Evolutionary conservation across 164 flowering plant genomes (phyloP).

Genomic region (Magnolia changhungtana): DNA sequence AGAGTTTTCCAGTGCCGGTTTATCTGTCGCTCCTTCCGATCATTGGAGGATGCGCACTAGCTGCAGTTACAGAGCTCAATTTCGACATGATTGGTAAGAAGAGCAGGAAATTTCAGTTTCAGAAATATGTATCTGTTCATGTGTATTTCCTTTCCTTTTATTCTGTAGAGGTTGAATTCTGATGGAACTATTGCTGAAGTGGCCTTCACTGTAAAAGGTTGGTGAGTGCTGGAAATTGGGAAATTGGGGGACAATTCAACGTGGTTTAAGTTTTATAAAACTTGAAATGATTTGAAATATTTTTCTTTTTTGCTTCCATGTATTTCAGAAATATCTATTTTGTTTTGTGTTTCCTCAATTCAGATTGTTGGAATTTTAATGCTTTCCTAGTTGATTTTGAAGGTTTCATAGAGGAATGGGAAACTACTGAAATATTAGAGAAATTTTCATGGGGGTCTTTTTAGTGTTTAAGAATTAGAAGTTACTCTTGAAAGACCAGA

Average conservation of each 20-base stretch:
- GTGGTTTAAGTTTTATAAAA: not conserved
- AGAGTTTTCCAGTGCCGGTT: conserved; percentile 54
- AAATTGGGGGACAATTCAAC: not conserved
- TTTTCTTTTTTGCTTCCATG: not conserved
- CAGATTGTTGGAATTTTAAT: not conserved
- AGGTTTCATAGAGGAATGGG: not conserved
- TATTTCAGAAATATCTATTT: not conserved
- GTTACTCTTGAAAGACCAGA: not conserved
- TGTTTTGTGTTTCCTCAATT: no score
- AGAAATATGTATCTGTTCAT: not conserved
- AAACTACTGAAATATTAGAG: not conserved
- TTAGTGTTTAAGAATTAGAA: not conserved
- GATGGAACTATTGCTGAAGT: not conserved
- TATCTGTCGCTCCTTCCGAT: conserved; percentile 72
- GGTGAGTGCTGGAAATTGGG: not conserved
- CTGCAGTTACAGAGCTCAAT: conserved; percentile 77
- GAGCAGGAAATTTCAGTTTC: not conserved
- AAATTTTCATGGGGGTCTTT: not conserved
- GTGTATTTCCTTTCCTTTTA: not conserved
- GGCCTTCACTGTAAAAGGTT: not conserved
- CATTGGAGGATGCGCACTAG: conserved; percentile 76
- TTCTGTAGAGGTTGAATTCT: not conserved
- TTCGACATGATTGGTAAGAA: conserved; percentile 76
- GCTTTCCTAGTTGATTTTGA: not conserved
- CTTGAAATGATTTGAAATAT: not conserved